Percentiles rank a stretch among this genome's conserved stretches.
phyloP scores from a whole-genome alignment of 2,329 filamentous ascomycete genomes.

The Rhinocladiella similis region DNA sequence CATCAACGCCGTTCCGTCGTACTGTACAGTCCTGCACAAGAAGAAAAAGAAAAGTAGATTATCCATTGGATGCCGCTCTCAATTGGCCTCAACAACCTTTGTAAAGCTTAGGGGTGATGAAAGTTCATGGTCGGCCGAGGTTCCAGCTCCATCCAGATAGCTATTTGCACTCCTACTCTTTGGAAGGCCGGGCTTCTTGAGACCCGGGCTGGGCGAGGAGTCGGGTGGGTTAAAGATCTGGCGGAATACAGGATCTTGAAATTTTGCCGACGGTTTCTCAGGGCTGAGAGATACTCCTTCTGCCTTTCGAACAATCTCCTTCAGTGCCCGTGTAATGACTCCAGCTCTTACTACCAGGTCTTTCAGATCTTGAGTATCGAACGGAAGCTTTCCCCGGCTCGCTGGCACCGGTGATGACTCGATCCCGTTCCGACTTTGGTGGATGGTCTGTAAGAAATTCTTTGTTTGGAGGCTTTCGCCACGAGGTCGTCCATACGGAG shows the following conservation, averaged over 20 bases:
- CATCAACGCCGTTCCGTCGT: conserved; percentile 25
- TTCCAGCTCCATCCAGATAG: conserved; percentile 29
- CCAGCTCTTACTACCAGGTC: conserved; percentile 58
- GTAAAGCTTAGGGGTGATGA: conserved; percentile 17
- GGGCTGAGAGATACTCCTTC: conserved; percentile 43
- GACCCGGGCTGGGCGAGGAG: conserved; percentile 33
- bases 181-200: conserved; percentile 27
- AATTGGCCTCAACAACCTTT: conserved; percentile 24
- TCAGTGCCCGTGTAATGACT: conserved; percentile 49
- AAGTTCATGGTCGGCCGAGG: conserved; percentile 29
- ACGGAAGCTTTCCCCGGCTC: conserved; percentile 58
- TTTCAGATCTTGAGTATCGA: conserved; percentile 64
- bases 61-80: not conserved
- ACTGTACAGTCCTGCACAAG: conserved; percentile 23
- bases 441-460: conserved; percentile 62
- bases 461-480: conserved; percentile 62
- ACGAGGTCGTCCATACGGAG: conserved; percentile 44
- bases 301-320: conserved; percentile 51
- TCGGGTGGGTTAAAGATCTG: conserved; percentile 48
- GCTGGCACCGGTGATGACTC: conserved; percentile 33
- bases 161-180: conserved; percentile 33
- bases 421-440: conserved; percentile 45
- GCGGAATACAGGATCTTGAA: conserved; percentile 47
- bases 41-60: conserved; percentile 5
- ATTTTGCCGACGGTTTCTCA: conserved; percentile 28